Base-by-base conservation (phyloP, 345 rosid species). In the Limnanthes douglasii region DNA sequence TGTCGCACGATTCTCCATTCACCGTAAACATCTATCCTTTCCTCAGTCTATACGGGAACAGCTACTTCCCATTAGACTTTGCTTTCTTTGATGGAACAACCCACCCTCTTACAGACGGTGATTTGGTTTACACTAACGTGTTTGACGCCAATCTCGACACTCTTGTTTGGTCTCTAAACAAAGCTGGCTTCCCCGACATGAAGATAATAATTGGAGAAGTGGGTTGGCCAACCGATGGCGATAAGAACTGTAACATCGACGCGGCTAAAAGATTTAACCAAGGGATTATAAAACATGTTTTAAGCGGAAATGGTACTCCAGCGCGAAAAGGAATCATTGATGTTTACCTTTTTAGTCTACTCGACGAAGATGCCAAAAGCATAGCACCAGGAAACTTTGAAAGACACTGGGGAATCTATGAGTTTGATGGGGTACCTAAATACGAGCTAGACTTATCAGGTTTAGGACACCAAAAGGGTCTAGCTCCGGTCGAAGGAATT, bases 201-300 rank as follows among this genome's bases (percentile, higher is more conserved):
- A 57, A 59, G 39, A 70, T 83, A 28, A 48, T 83, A 0, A 54
- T 78, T 1, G 92, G 95, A 39, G 95, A 83, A 34, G 64, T 78
- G 0, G 95, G 95, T 13, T 78, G 95, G 92, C 95, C 92, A 15
- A 83, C 86, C 0, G 86, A 83, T 16, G 86, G 92, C 14, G 61
- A 78, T 27, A 60, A 48, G 43, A 58, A 39, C 21, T 86, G 86
- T 2, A 78, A 78, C 26, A 10, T 53, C 8, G 25, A 32, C 10
- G 59, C 53, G 22, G 86, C 95, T 6, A 59, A 61, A 45, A 62
- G 52, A 60, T 83, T 83, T 49, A 72, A 72, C 23, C 83, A 70
- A 11, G 95, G 86, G 4, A 45, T 83, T 26, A 45, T 75, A 21
- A 33, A 32, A 34, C 79, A 70, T 44, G 69, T 59, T 24, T 6